Base-by-base conservation (phyloP, 2,329 filamentous ascomycete species). In the Madurella fahalii region DNA sequence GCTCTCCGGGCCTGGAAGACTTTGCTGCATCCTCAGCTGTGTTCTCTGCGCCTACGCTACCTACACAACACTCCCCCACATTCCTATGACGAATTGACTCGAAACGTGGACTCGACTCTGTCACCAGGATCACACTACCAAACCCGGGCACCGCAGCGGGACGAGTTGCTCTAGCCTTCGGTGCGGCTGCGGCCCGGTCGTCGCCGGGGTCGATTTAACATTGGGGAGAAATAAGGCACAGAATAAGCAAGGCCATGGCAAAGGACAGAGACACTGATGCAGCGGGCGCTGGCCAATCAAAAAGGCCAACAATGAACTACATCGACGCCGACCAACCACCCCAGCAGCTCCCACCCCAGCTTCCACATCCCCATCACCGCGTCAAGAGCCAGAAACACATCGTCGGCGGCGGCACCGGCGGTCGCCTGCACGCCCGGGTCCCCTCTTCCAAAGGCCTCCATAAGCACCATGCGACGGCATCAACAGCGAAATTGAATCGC, bases 261-360 rank as follows among this genome's bases (percentile, higher is more conserved):
- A 62, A 48, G 37, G 61, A 62, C 39, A 53, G 50, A 53, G 60
- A 80, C 63, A 74, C 77, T 68, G 76, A 74, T 70, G 69, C 73
- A 69, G 72, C 74, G 62, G 68, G 71, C 61, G 68, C 69, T 67
- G 70, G 71, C 78, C 78, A 81, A 81, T 81, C 77, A 81, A 81
- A 80, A 71, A 75, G 75, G 25, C 73, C 77, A 47, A 34, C 57
- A 18, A 37, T 57, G 39, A 56, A 54, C 52, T 57, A 56, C 53
- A 43, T 53, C 45, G 63, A 63, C 59, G 61, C 53, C 59, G 60
- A 64, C 54, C 63, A 67, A 54, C 66, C 65, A 56, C 65, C 67
- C 47, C 65, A 69, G 39, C 67, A 65, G 53, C 60, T 65, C 31
- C 68, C 67, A 41, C 55, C 59, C 58, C 61, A 63, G 57, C 12